Conservation (phyloP, 2,329 filamentous ascomycete genomes). For the Aureobasidium sp. region DNA sequence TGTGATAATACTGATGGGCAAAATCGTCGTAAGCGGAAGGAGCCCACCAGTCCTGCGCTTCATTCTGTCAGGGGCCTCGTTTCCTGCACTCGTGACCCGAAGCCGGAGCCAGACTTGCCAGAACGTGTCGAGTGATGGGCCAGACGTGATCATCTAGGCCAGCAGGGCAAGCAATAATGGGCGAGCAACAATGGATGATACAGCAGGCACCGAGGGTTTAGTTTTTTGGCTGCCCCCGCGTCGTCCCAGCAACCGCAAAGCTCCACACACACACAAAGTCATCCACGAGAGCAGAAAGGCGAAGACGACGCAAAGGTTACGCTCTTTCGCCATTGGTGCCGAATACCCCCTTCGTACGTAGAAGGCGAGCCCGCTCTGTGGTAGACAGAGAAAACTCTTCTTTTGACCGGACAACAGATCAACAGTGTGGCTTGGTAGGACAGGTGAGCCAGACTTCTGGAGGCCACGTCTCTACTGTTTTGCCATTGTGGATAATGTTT, state of each 20-base stretch:
- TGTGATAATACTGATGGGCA: constrained; percentile 3
- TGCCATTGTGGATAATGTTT: neutral
- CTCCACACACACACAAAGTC: constrained; percentile 6
- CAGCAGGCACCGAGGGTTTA: constrained; percentile 1
- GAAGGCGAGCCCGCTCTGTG: neutral
- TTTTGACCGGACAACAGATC: neutral
- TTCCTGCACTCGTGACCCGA: neutral
- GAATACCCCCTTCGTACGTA: neutral
- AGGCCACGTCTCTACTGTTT: neutral
- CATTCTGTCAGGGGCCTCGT: neutral
- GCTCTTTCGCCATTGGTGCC: neutral
- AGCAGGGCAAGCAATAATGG: neutral
- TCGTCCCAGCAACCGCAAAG: constrained; percentile 4
- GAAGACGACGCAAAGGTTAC: neutral
- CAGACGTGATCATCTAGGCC: neutral
- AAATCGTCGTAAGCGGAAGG: neutral
- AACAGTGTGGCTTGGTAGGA: neutral
- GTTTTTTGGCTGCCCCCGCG: neutral
- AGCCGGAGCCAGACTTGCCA: neutral
- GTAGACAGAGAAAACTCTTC: neutral
- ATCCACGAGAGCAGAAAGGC: neutral
- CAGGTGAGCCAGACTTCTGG: neutral
- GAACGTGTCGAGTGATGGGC: neutral
- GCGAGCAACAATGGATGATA: constrained; percentile 1
- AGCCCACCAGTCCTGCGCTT: neutral